phyloP scores from a whole-genome alignment of 2,329 filamentous ascomycete genomes.

The Colletotrichum brevisporum region DNA sequence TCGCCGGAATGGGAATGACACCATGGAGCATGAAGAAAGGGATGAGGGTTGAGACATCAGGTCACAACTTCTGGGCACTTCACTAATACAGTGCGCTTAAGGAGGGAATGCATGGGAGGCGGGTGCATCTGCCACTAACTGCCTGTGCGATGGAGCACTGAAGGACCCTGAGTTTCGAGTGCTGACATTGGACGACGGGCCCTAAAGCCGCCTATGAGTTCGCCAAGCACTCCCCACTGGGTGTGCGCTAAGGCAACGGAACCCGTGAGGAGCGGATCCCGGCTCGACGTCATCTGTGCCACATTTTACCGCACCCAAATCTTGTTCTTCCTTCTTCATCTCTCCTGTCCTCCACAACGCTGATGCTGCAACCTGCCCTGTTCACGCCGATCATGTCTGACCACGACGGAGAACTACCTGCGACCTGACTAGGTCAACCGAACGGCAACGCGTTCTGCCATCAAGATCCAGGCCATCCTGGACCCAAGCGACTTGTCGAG shows the following conservation, averaged over 20 bases:
- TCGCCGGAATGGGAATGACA: constrained; percentile 44
- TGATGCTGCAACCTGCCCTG: neutral
- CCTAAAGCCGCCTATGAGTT: neutral
- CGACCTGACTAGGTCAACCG: constrained; percentile 1
- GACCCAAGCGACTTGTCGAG: neutral
- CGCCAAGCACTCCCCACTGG: neutral
- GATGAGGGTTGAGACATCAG: too few relatives aligned
- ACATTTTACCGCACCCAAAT: constrained; percentile 19
- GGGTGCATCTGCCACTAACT: too few relatives aligned
- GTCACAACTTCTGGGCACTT: too few relatives aligned
- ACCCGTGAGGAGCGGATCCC: constrained; percentile 4
- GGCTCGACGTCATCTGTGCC: constrained; percentile 34
- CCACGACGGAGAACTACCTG: constrained; percentile 1
- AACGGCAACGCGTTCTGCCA: neutral
- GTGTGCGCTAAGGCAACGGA: neutral
- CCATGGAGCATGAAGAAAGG: neutral
- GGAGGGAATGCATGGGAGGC: too few relatives aligned
- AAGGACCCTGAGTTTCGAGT: neutral
- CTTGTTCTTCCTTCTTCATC: neutral
- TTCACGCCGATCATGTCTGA: constrained; percentile 20
- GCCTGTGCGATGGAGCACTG: neutral
- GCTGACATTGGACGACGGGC: constrained; percentile 23
- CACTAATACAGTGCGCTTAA: too few relatives aligned
- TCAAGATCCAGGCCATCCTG: constrained; percentile 8
- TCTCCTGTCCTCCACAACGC: constrained; percentile 4